Evolutionary conservation across 768 basidiomycete genomes (phyloP).

Genomic region (Cystobasidium tubakii): DNA sequence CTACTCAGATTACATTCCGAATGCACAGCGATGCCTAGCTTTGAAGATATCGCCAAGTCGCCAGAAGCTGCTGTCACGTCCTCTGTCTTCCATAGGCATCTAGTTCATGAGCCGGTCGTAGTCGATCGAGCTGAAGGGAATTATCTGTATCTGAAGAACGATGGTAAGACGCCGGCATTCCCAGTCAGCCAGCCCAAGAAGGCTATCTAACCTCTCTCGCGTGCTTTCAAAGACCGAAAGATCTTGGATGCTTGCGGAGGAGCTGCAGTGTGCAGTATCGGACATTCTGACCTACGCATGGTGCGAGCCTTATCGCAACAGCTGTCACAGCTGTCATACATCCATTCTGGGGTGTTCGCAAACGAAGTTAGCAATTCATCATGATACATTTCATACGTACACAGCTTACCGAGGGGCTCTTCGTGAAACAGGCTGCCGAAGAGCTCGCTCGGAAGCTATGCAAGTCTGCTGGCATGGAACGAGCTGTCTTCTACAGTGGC

Average conservation of each 20-base stretch:
- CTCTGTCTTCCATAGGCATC: conserved; percentile 2
- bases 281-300: background rate
- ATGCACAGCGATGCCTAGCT: no score
- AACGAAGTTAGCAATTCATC: background rate
- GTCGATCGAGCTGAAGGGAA: background rate
- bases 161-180: background rate
- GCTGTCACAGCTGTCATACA: background rate
- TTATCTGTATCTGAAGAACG: conserved; percentile 1
- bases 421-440: background rate
- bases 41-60: no score
- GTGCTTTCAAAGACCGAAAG: background rate
- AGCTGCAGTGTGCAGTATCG: background rate
- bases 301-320: background rate
- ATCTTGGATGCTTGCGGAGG: conserved; percentile 3
- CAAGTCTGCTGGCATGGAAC: conserved; percentile 3
- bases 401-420: background rate
- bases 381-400: background rate
- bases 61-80: background rate
- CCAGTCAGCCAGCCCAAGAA: no score
- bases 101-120: background rate
- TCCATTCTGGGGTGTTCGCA: background rate
- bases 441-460: background rate
- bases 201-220: background rate
- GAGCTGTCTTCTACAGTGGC: conserved; percentile 7
- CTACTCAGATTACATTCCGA: no score